Evolutionary conservation across 2,329 filamentous ascomycete genomes (phyloP).

Genomic region (Didymella lethalis): DNA sequence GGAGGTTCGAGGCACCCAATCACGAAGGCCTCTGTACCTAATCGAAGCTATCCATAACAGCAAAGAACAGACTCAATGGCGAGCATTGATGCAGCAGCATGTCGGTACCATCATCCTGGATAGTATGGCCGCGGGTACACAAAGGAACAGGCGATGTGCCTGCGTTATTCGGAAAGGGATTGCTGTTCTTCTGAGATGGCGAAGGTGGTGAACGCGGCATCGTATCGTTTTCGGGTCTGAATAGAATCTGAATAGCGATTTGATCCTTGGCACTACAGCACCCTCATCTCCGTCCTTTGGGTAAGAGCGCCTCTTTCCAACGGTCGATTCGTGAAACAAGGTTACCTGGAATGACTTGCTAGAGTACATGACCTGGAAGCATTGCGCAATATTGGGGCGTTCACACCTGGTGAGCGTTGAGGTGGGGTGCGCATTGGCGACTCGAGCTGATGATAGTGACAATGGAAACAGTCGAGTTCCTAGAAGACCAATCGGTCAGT

Average conservation of each 20-base stretch:
- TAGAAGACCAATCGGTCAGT: background rate
- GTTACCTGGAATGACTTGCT: slow-evolving; percentile 1
- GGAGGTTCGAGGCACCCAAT: slow-evolving; percentile 13
- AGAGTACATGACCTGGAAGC: background rate
- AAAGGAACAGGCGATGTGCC: slow-evolving; percentile 20
- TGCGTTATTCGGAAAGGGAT: slow-evolving; percentile 24
- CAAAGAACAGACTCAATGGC: slow-evolving; percentile 1
- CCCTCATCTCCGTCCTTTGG: background rate
- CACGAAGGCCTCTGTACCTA: background rate
- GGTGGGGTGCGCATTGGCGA: background rate
- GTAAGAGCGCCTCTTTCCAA: background rate
- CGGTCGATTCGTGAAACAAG: background rate
- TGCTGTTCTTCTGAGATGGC: slow-evolving; percentile 22
- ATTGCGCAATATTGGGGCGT: background rate
- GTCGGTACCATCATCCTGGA: slow-evolving; percentile 12
- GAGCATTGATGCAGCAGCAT: slow-evolving; percentile 14
- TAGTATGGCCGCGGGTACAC: slow-evolving; percentile 15
- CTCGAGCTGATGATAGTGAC: background rate
- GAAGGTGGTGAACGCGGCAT: slow-evolving; percentile 23
- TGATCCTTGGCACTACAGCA: slow-evolving; percentile 29
- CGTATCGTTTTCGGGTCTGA: slow-evolving; percentile 37
- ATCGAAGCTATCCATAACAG: slow-evolving; percentile 15
- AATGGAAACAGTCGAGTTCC: background rate
- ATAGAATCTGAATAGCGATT: slow-evolving; percentile 38
- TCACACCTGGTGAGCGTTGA: background rate